Evolutionary conservation across 805 yeast species (phyloP), one percentile per base, ranked within the genome.

Genomic region (Kodamaea hsintzibuensis): DNA sequence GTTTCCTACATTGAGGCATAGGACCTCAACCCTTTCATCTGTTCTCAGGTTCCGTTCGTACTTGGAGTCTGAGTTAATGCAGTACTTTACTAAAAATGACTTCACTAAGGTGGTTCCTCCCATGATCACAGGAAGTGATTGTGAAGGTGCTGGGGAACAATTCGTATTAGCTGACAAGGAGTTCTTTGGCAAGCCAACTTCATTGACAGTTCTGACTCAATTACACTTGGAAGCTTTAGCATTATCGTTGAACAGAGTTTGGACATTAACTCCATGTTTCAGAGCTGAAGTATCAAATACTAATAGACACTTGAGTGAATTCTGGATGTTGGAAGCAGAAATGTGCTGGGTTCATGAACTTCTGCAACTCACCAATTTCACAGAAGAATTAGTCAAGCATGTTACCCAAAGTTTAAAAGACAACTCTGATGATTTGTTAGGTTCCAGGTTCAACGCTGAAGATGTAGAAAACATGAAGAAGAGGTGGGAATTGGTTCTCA

Each of bases 281-380:
- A 77, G 99, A 58, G 98, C 99, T 0, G 99, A 95, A 64, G 81
- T 81, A 49, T 88, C 96, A 54, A 92, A 91, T 64, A 95, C 99
- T 0, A 89, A 85, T 62, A 79, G 99, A 50, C 99, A 95, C 68
- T 71, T 95, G 55, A 82, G 93, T 55, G 99, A 95, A 69, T 95
- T 95, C 68, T 95, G 98, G 98, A 92, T 95, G 98, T 71, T 95
- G 2, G 99, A 95, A 69, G 96, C 91, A 0, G 99, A 95, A 66
- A 69, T 91, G 17, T 84, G 90, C 7, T 89, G 88, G 67, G 70
- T 88, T 1, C 76, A 77, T 4, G 69, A 75, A 12, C 80, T 92
- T 6, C 64, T 66, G 2, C 87, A 86, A 55, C 69, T 95, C 53
- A 86, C 93, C 1, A 63, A 62, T 1, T 79, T 90, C 49, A 82